Evolutionary conservation across 108 stramenopile genomes (phyloP), one percentile per base, ranked within the genome.

Genomic region (Skeletonema costatum): DNA sequence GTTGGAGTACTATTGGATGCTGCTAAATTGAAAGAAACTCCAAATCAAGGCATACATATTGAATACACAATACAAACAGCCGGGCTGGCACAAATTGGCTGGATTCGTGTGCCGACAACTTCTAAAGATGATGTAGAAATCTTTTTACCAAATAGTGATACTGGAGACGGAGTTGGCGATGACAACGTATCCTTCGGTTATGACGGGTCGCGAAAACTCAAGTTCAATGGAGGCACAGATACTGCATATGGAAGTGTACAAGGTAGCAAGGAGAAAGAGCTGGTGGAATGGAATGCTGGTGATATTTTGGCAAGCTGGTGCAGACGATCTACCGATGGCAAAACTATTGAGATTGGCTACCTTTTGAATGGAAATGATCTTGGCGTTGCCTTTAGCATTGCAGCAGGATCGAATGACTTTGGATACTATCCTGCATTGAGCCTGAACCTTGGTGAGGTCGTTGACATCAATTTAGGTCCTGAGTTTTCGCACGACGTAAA

Each of bases 81-180:
- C 11, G 94, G 94, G 5, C 63, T 95, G 6, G 85, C 87, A 8
- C 94, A 95, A 70, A 87, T 95, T 74, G 94, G 94, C 16, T 95
- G 94, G 94, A 75, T 73, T 46, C 87, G 65, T 51, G 41, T 31
- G 36, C 70, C 71, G 8, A 13, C 41, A 44, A 50, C 14, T 13
- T 42, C 81, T 14, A 42, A 12, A 21, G 39, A 66, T 59, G 59
- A 50, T 16, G 36, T 29, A 65, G 32, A 51, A 21, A 19, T 44
- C 3, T 93, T 95, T 74, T 30, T 69, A 25, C 92, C 94, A 2
- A 90, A 90, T 64, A 87, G 83, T 73, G 92, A 93, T 50, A 81
- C 82, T 14, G 94, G 94, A 7, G 92, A 95, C 72, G 94, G 92
- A 25, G 94, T 95, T 14, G 94, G 94, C 1, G 94, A 95, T 69